Base-by-base conservation (phyloP, 202 grass and related monocot genomes). In the Bolboschoenoplectus hybrid region DNA sequence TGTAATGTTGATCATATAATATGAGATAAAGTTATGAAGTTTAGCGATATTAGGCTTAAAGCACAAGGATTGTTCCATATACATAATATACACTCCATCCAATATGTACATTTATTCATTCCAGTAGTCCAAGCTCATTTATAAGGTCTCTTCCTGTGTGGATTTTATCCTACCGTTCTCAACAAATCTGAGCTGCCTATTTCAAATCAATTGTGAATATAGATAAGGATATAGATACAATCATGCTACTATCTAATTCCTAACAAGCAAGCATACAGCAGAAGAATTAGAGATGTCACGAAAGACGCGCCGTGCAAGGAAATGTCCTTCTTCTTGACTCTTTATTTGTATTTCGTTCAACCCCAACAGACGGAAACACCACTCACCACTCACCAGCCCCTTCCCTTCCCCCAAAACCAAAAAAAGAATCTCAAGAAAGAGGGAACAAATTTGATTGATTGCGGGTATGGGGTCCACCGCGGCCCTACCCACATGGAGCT, bases 261-360 rank as follows among this genome's bases (percentile, higher is more conserved):
- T 38, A 66, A 19, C 13, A 69, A 69, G 38, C 20, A 46, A 46
- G 40, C 19, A 64, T 64, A 19, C 26, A 26, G 26, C 26, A 26
- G 26, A 26, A 26, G 26, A 26, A 26, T 26, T 26, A 26, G 26
- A 26, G 1, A 63, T 62, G 60, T 12, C 43, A 83, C 61, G 68
- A 83, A 66, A 63, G 81, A 50, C 44, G 40, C n/a, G 63, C 56
- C 61, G 41, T 83, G 81, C 39, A 83, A 68, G 41, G 41, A 50
- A 26, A 50, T 45, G 81, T 82, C 80, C 80, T 47, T 82, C 67
- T 82, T 82, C 45, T 67, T 67, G 80, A 82, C 80, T n/a, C n/a
- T 50, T 83, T 83, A 63, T 83, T 53, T 83, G 62, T 68, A 26
- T 26, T 26, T 0, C 26, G 68, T 68, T 81, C 39, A 76, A 55